Conservation (phyloP, 495 filamentous ascomycete species). For the Penicillium goetzii region DNA sequence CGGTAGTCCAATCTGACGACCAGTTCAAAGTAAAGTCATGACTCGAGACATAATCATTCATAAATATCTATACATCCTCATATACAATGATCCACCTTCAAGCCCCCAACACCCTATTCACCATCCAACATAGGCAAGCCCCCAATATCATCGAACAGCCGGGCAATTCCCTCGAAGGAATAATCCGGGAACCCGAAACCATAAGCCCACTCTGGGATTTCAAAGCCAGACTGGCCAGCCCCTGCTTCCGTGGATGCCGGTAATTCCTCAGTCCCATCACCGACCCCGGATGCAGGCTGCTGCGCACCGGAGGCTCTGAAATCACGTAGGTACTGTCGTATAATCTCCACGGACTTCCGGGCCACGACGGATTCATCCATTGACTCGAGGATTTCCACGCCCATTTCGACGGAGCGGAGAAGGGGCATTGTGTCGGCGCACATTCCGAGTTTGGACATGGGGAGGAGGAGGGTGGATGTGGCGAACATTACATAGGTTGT, state of each 20-base stretch:
- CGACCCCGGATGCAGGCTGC: constrained; percentile 3
- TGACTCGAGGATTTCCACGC: constrained; percentile 47
- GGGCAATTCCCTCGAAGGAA: constrained; percentile 46
- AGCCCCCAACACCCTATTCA: constrained; percentile 8
- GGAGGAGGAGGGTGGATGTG: constrained; percentile 45
- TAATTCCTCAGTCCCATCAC: constrained; percentile 13
- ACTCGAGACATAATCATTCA: not conserved
- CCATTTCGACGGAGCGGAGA: constrained; percentile 41
- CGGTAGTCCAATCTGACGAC: not conserved
- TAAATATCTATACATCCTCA: constrained; percentile 2
- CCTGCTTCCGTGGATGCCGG: constrained; percentile 16
- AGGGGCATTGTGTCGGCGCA: constrained; percentile 39
- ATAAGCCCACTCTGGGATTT: constrained; percentile 47
- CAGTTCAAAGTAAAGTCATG: not conserved
- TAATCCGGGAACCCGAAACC: constrained; percentile 48
- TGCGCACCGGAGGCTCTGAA: constrained; percentile 29
- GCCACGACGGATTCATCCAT: constrained; percentile 50
- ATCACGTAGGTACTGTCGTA: constrained; percentile 43
- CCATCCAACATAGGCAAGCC: constrained; percentile 41
- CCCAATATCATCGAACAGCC: constrained; percentile 45
- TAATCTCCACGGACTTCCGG: constrained; percentile 45
- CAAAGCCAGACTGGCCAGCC: constrained; percentile 28
- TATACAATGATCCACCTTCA: not conserved
- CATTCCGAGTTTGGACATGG: constrained; percentile 43
- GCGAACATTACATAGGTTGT: constrained; percentile 51